Conservation (phyloP, 768 basidiomycete genomes). For the Naematelia encephala region DNA sequence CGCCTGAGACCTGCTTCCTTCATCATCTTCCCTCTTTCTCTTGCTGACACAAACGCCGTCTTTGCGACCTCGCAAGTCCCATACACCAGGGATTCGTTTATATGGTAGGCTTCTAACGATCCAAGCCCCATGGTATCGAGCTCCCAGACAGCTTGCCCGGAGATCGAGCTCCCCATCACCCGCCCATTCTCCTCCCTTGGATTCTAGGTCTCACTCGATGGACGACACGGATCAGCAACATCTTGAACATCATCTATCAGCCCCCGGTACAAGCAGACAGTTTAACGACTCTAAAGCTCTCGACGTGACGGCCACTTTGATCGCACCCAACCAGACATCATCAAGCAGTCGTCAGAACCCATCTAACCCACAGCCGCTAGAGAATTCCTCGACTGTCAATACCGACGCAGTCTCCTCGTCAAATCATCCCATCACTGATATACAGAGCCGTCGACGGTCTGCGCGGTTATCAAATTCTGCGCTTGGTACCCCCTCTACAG, state of each 20-base stretch:
- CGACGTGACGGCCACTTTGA: slow-evolving; percentile 1
- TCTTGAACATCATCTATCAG: slow-evolving; percentile 19
- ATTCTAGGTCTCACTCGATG: slow-evolving; percentile 13
- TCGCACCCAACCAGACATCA: background rate
- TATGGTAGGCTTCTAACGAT: background rate
- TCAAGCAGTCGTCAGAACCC: slow-evolving; percentile 1
- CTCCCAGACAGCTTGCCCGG: background rate
- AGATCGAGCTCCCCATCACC: background rate
- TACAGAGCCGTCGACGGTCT: background rate
- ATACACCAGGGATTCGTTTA: background rate
- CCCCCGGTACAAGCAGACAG: slow-evolving; percentile 4
- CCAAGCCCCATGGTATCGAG: background rate
- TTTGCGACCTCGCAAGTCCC: background rate
- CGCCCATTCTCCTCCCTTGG: background rate
- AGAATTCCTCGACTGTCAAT: slow-evolving; percentile 25
- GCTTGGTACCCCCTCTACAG: background rate
- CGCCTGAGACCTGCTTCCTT: background rate
- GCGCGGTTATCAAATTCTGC: background rate
- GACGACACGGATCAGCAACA: slow-evolving; percentile 14
- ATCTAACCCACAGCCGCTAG: background rate
- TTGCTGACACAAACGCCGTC: background rate
- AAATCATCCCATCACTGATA: background rate
- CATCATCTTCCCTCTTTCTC: background rate
- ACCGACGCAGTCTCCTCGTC: slow-evolving; percentile 6
- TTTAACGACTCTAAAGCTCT: slow-evolving; percentile 1